Evolutionary conservation across 345 rosid species (phyloP).

Genomic region (Xanthoceras sorbifolium): DNA sequence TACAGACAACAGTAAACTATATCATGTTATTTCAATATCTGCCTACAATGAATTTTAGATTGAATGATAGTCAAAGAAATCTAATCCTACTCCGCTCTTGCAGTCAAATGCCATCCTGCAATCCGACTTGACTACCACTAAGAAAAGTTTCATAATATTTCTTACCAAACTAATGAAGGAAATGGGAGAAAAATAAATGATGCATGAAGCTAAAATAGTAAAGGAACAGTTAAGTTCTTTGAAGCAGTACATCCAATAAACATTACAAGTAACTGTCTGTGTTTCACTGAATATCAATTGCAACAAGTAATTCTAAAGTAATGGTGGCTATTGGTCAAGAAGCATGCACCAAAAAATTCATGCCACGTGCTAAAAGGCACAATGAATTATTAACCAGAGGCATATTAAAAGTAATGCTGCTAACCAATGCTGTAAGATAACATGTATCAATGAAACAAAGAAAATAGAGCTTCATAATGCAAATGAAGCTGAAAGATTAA

Average conservation of each 20-base stretch:
- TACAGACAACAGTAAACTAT: neutral
- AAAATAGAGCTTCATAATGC: neutral
- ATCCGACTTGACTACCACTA: neutral
- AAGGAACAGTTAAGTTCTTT: neutral
- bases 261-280: neutral
- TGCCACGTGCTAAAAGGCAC: neutral
- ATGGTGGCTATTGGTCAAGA: neutral
- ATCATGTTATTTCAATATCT: neutral
- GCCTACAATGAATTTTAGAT: neutral
- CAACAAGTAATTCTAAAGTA: neutral
- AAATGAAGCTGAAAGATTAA: neutral
- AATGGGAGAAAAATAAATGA: neutral
- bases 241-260: neutral
- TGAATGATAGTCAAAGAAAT: neutral
- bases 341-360: neutral
- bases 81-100: neutral
- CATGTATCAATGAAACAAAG: neutral
- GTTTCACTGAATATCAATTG: neutral
- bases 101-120: neutral
- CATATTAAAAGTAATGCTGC: neutral
- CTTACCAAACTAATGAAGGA: neutral
- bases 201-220: constrained; percentile 5
- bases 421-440: neutral
- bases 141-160: neutral
- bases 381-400: neutral